Evolutionary conservation across 768 basidiomycete species (phyloP).

Genomic region (Lactarius quietus): DNA sequence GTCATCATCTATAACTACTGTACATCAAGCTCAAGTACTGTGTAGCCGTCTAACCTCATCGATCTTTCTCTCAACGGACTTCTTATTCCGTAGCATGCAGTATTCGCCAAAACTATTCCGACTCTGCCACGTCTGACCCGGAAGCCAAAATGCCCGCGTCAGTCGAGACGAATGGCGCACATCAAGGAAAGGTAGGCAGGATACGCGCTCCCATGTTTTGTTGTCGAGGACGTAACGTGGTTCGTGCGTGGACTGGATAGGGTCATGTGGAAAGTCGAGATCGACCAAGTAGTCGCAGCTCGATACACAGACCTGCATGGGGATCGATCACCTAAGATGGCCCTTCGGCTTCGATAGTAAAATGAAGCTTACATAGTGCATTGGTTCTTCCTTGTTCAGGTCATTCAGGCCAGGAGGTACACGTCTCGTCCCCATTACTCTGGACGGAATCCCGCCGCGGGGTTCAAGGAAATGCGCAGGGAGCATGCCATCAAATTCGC

Average conservation of each 20-base stretch:
- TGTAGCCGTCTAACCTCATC: slow-evolving; percentile 6
- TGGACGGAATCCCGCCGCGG: slow-evolving; percentile 43
- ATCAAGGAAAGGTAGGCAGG: slow-evolving; percentile 83
- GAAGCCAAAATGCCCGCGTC: slow-evolving; percentile 78
- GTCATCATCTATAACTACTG: slow-evolving; percentile 11
- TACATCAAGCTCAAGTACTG: neutral
- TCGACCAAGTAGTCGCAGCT: slow-evolving; percentile 91
- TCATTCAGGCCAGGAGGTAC: slow-evolving; percentile 78
- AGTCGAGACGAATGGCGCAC: slow-evolving; percentile 64
- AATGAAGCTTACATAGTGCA: slow-evolving; percentile 65
- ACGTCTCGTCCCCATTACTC: slow-evolving; percentile 56
- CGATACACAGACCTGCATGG: slow-evolving; percentile 56
- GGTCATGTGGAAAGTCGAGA: slow-evolving; percentile 76
- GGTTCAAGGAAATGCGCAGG: slow-evolving; percentile 73
- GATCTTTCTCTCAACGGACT: slow-evolving; percentile 33
- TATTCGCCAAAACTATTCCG: slow-evolving; percentile 85
- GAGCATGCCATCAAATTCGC: slow-evolving; percentile 85
- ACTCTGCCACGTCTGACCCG: slow-evolving; percentile 62
- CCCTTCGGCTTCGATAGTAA: neutral
- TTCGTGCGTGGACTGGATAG: slow-evolving; percentile 53
- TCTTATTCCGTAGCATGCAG: slow-evolving; percentile 73
- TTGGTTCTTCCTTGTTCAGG: slow-evolving; percentile 72
- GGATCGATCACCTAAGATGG: slow-evolving; percentile 5
- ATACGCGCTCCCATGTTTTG: slow-evolving; percentile 75
- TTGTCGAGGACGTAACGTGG: slow-evolving; percentile 73